Percentiles rank a stretch among this genome's conserved stretches.
These are phyloP conservation scores for Drechmeria coniospora DNA, from an alignment of 2,329 filamentous ascomycete genomes.

Conservation along the genomic window DNA sequence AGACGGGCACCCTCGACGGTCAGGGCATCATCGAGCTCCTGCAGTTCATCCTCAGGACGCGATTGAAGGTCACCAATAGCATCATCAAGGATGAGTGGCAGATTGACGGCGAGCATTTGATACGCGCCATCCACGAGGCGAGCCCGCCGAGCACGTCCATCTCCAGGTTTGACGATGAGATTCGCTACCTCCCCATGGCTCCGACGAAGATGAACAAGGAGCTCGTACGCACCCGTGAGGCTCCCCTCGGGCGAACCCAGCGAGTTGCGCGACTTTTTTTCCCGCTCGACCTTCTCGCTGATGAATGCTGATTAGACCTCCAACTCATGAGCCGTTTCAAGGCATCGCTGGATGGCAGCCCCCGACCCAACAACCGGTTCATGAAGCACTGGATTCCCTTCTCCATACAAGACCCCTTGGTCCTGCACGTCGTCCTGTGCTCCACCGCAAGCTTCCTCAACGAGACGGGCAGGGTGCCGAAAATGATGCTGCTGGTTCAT, in stretches of 20 bases:
- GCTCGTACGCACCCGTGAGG: slow-evolving; percentile 30
- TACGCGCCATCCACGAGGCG: slow-evolving; percentile 9
- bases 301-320: no score
- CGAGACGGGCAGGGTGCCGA: slow-evolving; percentile 31
- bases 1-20: slow-evolving; percentile 10
- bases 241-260: no score
- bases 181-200: slow-evolving; percentile 24
- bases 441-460: slow-evolving; percentile 35
- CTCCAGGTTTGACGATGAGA: slow-evolving; percentile 17
- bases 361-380: slow-evolving; percentile 26
- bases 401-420: slow-evolving; percentile 32
- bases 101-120: slow-evolving; percentile 11
- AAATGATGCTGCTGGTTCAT: slow-evolving; percentile 24
- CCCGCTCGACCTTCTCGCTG: no score
- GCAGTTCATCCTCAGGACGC: slow-evolving; percentile 14
- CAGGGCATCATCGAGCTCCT: slow-evolving; percentile 14
- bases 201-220: slow-evolving; percentile 29
- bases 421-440: slow-evolving; percentile 32
- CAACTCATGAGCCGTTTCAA: slow-evolving; percentile 35
- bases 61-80: slow-evolving; percentile 14
- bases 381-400: slow-evolving; percentile 32
- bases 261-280: slow-evolving; percentile 1
- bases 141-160: slow-evolving; percentile 8
- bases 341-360: slow-evolving; percentile 31
- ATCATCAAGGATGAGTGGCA: slow-evolving; percentile 16